Evolutionary conservation across 2,329 filamentous ascomycete species (phyloP).

Genomic region (Neoascochyta sp.): DNA sequence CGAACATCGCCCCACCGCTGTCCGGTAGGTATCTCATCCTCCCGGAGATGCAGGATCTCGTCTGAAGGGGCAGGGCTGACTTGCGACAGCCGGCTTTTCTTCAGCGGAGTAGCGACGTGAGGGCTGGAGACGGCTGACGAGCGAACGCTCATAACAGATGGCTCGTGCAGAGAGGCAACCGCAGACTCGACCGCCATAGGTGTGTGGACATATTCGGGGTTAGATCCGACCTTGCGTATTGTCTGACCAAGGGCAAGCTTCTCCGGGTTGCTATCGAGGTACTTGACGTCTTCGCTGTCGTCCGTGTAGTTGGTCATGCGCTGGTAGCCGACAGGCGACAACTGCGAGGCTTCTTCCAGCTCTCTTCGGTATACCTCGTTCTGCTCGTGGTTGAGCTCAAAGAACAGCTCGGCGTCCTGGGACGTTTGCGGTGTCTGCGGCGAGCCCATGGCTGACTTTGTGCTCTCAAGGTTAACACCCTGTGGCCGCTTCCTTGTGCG

Average conservation of each 20-base stretch:
- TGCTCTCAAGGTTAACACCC: constrained; percentile 51
- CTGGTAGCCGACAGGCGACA: constrained; percentile 49
- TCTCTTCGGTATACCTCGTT: constrained; percentile 56
- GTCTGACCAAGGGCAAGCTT: constrained; percentile 61
- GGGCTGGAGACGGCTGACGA: constrained; percentile 31
- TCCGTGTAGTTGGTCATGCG: constrained; percentile 52
- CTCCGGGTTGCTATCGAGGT: constrained; percentile 50
- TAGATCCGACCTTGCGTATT: constrained; percentile 67
- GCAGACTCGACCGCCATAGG: constrained; percentile 76
- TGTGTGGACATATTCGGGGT: constrained; percentile 71
- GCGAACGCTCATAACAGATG: constrained; percentile 63
- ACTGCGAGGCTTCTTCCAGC: constrained; percentile 45
- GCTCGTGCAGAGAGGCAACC: constrained; percentile 85
- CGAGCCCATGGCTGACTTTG: constrained; percentile 46
- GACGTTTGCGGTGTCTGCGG: constrained; percentile 29
- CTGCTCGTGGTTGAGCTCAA: constrained; percentile 53
- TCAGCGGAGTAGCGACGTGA: constrained; percentile 12
- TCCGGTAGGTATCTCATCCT: constrained; percentile 25
- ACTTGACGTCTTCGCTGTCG: constrained; percentile 52
- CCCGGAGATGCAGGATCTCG: constrained; percentile 11
- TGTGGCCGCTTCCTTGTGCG: constrained; percentile 52
- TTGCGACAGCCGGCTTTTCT: constrained; percentile 25
- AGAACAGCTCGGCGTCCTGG: constrained; percentile 48
- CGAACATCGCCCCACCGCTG: constrained; percentile 41
- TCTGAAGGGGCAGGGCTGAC: constrained; percentile 20